Evolutionary conservation across 176 grass and related monocot genomes (phyloP).

Genomic region (Carex scoparia): DNA sequence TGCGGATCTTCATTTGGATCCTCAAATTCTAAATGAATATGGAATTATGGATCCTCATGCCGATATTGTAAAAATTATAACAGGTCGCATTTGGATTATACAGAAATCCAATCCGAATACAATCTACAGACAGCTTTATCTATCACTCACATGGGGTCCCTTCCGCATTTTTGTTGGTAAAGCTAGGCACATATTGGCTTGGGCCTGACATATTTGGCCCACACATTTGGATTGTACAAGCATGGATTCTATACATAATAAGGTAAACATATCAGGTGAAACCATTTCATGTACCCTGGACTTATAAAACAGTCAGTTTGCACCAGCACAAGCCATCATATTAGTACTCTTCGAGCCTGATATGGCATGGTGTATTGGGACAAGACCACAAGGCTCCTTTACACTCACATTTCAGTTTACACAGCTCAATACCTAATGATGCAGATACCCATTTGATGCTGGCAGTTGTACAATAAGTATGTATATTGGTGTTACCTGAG

Average conservation of each 20-base stretch:
- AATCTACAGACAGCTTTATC: no score
- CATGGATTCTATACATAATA: neutral
- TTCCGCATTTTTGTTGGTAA: neutral
- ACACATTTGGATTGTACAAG: neutral
- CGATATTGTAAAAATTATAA: no score
- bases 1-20: no score
- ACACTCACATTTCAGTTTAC: neutral
- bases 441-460: neutral
- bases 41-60: no score
- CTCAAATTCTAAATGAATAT: no score
- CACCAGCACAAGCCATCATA: neutral
- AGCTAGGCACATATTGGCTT: neutral
- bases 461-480: slow-evolving; percentile 4
- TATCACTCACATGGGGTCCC: neutral
- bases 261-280: neutral
- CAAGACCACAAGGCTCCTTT: neutral
- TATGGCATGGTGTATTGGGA: neutral
- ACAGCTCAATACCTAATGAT: neutral
- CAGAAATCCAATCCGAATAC: no score
- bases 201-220: neutral
- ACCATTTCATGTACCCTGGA: neutral
- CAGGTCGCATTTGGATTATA: no score
- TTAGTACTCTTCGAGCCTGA: neutral
- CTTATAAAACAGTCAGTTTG: neutral
- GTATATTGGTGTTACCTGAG: slow-evolving; percentile 47